Base-by-base conservation (phyloP, 139 green algal species). In the Yamagishiella unicocca region DNA sequence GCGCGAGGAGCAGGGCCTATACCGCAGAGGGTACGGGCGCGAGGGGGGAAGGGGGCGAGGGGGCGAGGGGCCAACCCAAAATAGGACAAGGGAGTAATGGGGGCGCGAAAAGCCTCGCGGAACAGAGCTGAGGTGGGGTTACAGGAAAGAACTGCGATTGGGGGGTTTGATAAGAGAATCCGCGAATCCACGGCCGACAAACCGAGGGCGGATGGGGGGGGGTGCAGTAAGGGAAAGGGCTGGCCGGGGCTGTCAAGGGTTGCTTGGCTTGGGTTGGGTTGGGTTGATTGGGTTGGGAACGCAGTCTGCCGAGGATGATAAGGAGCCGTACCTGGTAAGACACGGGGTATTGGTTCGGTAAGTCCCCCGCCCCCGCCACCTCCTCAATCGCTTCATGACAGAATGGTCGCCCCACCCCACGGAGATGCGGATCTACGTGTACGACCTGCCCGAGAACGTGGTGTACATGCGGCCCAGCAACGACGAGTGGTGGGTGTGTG, bases 1-100 rank as follows among this genome's bases (percentile, higher is more conserved):
- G 87, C 82, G 50, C 37, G 31, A 37, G 87, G 24, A 75, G 25
- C 37, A 66, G 62, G n/a, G 81, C 87, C 12, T 91, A 54, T 27
- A 61, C 22, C 9, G 53, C 53, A 2, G 35, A 35, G 31, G 53
- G 75, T 53, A 42, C 6, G 64, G 50, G 50, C 14, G 50, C 17
- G 50, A 17, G 50, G 50, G 50, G 12, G 50, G 50, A 25, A 58
- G 17, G 17, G 50, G 50, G 50, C 12, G 12, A 17, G 12, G 17
- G 14, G 50, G 50, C 50, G 17, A 25, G 17, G 12, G 17, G 14
- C 50, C 14, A 58, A 58, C 12, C 50, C 50, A 12, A 58, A 12
- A 58, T n/a, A n/a, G n/a, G n/a, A n/a, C n/a, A n/a, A n/a, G n/a
- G n/a, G n/a, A n/a, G n/a, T n/a, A n/a, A n/a, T n/a, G n/a, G n/a